Conservation (phyloP, 2,329 filamentous ascomycete species). For the Passalora sequoiae region DNA sequence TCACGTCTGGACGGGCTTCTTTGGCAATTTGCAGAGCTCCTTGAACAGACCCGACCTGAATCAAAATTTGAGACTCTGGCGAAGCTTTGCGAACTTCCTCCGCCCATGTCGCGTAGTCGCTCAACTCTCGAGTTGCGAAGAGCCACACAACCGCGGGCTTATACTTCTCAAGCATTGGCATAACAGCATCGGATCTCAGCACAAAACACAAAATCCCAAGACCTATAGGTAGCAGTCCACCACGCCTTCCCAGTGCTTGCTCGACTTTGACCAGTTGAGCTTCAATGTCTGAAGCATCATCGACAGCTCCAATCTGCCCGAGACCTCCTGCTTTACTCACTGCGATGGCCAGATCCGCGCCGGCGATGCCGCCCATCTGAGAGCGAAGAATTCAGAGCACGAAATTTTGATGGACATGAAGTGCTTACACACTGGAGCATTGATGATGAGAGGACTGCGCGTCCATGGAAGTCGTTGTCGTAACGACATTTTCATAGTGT, state of each 20-base stretch:
- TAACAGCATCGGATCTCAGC: slow-evolving; percentile 39
- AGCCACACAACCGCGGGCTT: slow-evolving; percentile 61
- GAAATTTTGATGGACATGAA: not conserved
- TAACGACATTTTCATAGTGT: no score
- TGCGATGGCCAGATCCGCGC: slow-evolving; percentile 52
- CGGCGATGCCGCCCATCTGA: slow-evolving; percentile 45
- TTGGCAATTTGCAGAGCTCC: slow-evolving; percentile 48
- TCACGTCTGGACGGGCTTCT: slow-evolving; percentile 49
- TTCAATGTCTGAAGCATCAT: slow-evolving; percentile 19
- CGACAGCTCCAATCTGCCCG: slow-evolving; percentile 42
- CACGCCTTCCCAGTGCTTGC: slow-evolving; percentile 7
- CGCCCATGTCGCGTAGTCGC: slow-evolving; percentile 36
- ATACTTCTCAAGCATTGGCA: slow-evolving; percentile 51
- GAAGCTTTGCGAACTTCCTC: slow-evolving; percentile 29
- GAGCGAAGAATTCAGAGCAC: no score
- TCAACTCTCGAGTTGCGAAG: slow-evolving; percentile 51
- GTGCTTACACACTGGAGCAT: slow-evolving; percentile 16
- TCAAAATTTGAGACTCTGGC: slow-evolving; percentile 46
- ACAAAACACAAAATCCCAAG: slow-evolving; percentile 57
- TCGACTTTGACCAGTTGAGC: slow-evolving; percentile 17
- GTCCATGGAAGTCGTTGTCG: slow-evolving; percentile 15
- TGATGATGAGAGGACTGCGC: slow-evolving; percentile 18
- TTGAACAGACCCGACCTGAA: slow-evolving; percentile 57
- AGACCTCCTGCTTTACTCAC: slow-evolving; percentile 51
- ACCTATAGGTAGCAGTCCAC: slow-evolving; percentile 47